Evolutionary conservation across 1,284 basidiomycete species (phyloP).

Genomic region (Cryptococcus wingfieldii): DNA sequence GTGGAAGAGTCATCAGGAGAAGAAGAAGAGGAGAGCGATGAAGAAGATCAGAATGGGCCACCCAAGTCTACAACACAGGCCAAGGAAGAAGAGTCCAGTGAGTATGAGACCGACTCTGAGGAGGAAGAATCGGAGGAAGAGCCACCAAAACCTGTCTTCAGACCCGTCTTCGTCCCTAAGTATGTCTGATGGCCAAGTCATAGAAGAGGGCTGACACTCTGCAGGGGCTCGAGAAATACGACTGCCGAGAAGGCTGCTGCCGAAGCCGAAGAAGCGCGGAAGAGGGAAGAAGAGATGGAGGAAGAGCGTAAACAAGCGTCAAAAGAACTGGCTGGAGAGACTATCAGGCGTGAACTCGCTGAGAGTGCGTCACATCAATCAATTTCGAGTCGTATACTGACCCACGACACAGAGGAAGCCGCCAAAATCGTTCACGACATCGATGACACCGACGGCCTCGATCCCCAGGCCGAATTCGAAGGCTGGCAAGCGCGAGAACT

Average conservation of each 20-base stretch:
- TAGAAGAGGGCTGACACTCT: neutral
- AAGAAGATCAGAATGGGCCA: constrained; percentile 24
- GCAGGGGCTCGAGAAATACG: constrained; percentile 37
- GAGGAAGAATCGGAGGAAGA: constrained; percentile 31
- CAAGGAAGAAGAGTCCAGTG: constrained; percentile 38
- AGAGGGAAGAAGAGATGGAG: constrained; percentile 37
- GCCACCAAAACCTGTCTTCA: constrained; percentile 44
- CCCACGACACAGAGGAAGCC: constrained; percentile 58
- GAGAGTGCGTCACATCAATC: constrained; percentile 34
- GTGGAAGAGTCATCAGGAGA: constrained; percentile 31
- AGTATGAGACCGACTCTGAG: constrained; percentile 48
- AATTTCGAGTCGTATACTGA: neutral
- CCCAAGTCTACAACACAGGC: constrained; percentile 10
- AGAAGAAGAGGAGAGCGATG: constrained; percentile 38
- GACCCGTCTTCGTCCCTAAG: constrained; percentile 48
- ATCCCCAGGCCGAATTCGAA: constrained; percentile 87
- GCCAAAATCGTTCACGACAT: constrained; percentile 76
- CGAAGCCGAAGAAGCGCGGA: constrained; percentile 39
- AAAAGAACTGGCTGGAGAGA: constrained; percentile 47
- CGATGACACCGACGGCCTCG: constrained; percentile 91
- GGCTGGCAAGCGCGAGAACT: constrained; percentile 93
- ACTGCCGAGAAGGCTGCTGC: constrained; percentile 37
- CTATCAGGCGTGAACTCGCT: constrained; percentile 44
- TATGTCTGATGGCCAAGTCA: constrained; percentile 10
- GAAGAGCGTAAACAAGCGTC: constrained; percentile 42